Conservation (phyloP, 768 basidiomycete genomes). For the Strobilomyces echinocephalus region DNA sequence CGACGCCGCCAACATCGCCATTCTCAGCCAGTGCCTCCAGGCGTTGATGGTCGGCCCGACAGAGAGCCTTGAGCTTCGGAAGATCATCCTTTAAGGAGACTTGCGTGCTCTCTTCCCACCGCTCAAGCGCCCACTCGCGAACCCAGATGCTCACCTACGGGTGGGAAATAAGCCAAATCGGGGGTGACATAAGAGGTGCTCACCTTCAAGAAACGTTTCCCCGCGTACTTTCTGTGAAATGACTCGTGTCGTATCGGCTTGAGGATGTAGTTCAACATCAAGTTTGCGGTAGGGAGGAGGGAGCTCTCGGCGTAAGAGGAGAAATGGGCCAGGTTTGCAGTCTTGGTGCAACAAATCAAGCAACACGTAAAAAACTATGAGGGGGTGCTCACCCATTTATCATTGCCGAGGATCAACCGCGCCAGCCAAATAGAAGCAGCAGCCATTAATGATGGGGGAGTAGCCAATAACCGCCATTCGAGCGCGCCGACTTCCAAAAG, state of each 20-base stretch:
- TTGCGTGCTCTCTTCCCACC: slow-evolving; percentile 60
- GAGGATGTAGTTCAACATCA: slow-evolving; percentile 86
- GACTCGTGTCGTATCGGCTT: slow-evolving; percentile 67
- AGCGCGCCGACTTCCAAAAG: slow-evolving; percentile 81
- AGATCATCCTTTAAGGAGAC: slow-evolving; percentile 61
- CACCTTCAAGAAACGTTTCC: slow-evolving; percentile 81
- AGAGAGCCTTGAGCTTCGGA: slow-evolving; percentile 22
- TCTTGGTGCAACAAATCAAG: slow-evolving; percentile 41
- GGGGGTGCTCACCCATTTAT: slow-evolving; percentile 74
- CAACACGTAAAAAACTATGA: neutral
- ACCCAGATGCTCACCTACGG: slow-evolving; percentile 78
- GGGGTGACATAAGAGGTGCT: slow-evolving; percentile 6
- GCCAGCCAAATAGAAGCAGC: slow-evolving; percentile 88
- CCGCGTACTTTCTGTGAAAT: slow-evolving; percentile 85
- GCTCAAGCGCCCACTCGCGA: slow-evolving; percentile 76
- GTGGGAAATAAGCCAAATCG: neutral
- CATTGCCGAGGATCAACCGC: slow-evolving; percentile 68
- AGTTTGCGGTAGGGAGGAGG: slow-evolving; percentile 72
- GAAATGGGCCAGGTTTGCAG: slow-evolving; percentile 81
- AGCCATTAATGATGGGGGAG: slow-evolving; percentile 73
- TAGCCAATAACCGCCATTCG: slow-evolving; percentile 72
- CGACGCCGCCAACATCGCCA: slow-evolving; percentile 7
- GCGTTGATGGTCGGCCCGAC: slow-evolving; percentile 17
- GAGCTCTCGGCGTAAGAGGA: slow-evolving; percentile 79
- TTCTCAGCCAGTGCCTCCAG: slow-evolving; percentile 10